Percentiles rank a stretch among this genome's conserved stretches.
Conservation (phyloP, 176 grass and related monocot species). For the Microstegium vimineum region DNA sequence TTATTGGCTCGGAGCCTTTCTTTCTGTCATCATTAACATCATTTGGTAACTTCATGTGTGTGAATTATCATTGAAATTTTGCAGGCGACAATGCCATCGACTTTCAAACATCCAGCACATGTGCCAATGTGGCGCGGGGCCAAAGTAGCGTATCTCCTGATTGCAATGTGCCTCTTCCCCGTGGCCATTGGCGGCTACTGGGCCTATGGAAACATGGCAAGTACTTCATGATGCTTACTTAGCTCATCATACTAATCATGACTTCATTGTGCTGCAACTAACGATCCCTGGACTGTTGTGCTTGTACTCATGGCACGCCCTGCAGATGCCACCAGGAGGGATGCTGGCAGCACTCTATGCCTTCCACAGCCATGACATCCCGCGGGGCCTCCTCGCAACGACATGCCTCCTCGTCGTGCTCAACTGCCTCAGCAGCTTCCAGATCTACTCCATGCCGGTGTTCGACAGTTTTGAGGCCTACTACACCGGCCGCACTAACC, state of each 20-base stretch:
- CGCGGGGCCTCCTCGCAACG: slow-evolving; percentile 53
- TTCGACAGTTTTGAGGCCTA: slow-evolving; percentile 92
- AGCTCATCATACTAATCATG: not conserved
- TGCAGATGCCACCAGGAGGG: slow-evolving; percentile 85
- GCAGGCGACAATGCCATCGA: slow-evolving; percentile 95
- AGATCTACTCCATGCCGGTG: slow-evolving; percentile 99
- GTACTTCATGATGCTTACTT: slow-evolving; percentile 26
- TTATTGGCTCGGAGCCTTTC: not conserved
- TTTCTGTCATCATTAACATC: not conserved
- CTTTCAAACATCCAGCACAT: slow-evolving; percentile 94
- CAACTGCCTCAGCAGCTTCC: slow-evolving; percentile 97
- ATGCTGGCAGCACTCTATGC: slow-evolving; percentile 76
- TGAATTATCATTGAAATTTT: slow-evolving; percentile 7
- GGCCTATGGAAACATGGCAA: slow-evolving; percentile 96
- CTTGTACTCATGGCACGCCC: slow-evolving; percentile 16
- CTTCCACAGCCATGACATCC: slow-evolving; percentile 81
- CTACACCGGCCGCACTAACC: slow-evolving; percentile 89
- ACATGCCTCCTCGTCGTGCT: slow-evolving; percentile 92
- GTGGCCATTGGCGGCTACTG: slow-evolving; percentile 91
- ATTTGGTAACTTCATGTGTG: not conserved
- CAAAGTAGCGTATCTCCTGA: slow-evolving; percentile 75
- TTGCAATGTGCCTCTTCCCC: slow-evolving; percentile 92
- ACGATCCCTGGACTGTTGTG: slow-evolving; percentile 5
- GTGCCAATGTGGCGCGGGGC: slow-evolving; percentile 97
- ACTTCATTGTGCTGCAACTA: not conserved